Evolutionary conservation across 345 rosid genomes (phyloP), one percentile per base, ranked within the genome.

Genomic region (Clausena lansium): DNA sequence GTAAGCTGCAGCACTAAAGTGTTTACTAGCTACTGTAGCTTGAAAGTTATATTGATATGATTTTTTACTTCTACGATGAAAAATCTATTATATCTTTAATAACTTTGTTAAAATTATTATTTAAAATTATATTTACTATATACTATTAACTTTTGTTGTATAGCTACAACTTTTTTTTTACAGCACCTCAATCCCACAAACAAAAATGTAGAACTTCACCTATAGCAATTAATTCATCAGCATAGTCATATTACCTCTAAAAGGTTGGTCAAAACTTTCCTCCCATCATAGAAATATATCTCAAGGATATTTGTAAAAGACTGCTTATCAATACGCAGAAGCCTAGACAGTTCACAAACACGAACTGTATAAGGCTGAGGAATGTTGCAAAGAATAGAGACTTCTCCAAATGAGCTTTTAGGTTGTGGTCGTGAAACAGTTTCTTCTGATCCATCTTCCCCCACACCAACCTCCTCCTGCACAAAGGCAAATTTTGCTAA

Each of bases 371-470:
- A 93, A 25, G 98, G 98, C 85, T 91, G 98, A 79, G 98, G 96
- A 78, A 97, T 88, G 90, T 93, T 97, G 87, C 99, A 97, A 64
- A 97, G 85, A 27, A 94, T 89, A 60, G 99, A 97, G 69, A 93
- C 83, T 79, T 93, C 92, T 74, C 99, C 99, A 84, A 97, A 91
- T 27, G 95, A 89, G 83, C 85, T 84, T 84, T 91, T 82, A 71
- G 91, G 92, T 24, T 79, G 82, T 76, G 94, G 73, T 57, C 82
- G 83, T 54, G 91, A 85, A 71, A 87, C 83, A 35, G 86, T 89
- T 78, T 89, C 97, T 84, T 89, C 99, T 67, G 88, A 86, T 74
- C 95, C 98, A 85, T 93, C 94, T 77, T 91, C 95, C 9, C 84
- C 88, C 50, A 87, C 84, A 35, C 84, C 89, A 63, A 91, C 84